phyloP scores from a whole-genome alignment of 257 asterid species.

The Nicotiana otophora region DNA sequence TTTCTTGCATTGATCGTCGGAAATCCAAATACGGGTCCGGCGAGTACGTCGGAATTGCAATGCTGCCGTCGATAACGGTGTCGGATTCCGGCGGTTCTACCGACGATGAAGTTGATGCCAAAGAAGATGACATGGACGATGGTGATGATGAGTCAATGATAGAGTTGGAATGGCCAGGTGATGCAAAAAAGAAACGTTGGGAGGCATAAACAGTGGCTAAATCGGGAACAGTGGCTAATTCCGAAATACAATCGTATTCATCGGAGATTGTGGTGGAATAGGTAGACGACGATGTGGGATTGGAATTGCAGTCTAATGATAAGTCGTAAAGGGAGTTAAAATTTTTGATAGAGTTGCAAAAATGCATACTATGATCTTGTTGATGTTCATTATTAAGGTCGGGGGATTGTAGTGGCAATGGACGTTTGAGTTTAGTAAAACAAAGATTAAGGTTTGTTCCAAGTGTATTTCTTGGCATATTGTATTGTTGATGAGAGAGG shows the following conservation, averaged over 20 bases:
- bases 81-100: slow-evolving; percentile 22
- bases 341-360: slow-evolving; percentile 41
- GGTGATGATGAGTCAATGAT: slow-evolving; percentile 63
- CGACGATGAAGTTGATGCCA: slow-evolving; percentile 45
- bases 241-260: slow-evolving; percentile 20
- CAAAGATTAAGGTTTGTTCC: slow-evolving; percentile 47
- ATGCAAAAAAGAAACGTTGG: slow-evolving; percentile 84
- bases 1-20: slow-evolving; percentile 92
- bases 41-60: slow-evolving; percentile 71
- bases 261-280: slow-evolving; percentile 14
- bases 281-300: not conserved
- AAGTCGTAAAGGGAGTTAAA: slow-evolving; percentile 69
- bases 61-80: slow-evolving; percentile 33
- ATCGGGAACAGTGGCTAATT: slow-evolving; percentile 36
- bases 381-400: not conserved
- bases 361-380: slow-evolving; percentile 31
- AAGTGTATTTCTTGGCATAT: slow-evolving; percentile 34
- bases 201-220: slow-evolving; percentile 68
- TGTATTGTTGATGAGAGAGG: not conserved
- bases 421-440: slow-evolving; percentile 49
- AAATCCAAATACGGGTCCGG: slow-evolving; percentile 81
- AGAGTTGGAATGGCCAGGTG: slow-evolving; percentile 92
- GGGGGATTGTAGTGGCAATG: slow-evolving; percentile 29
- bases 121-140: slow-evolving; percentile 23
- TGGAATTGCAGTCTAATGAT: slow-evolving; percentile 23